These are phyloP conservation scores for Pseudohyphozyma bogoriensis DNA, from an alignment of 768 basidiomycete genomes.

Conservation along the genomic window DNA sequence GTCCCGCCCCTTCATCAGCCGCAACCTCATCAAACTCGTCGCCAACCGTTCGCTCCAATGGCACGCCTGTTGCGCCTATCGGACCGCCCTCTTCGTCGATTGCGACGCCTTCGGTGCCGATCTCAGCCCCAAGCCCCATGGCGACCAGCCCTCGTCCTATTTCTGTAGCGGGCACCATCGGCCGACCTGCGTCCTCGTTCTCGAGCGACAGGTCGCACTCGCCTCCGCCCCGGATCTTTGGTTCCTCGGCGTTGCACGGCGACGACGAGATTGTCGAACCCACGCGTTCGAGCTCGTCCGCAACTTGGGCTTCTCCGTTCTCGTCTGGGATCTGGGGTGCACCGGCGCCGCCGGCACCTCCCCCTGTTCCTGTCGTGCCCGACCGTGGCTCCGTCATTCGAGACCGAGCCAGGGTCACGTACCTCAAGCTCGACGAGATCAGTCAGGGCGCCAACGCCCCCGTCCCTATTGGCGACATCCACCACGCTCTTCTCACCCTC, in stretches of 20 bases:
- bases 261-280: constrained; percentile 29
- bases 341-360: constrained; percentile 3
- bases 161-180: not conserved
- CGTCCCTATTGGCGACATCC: constrained; percentile 28
- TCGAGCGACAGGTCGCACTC: not conserved
- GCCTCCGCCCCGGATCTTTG: constrained; percentile 20
- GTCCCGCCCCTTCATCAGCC: constrained; percentile 7
- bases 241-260: constrained; percentile 22
- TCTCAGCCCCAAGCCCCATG: not conserved
- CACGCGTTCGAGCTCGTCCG: not conserved
- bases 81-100: not conserved
- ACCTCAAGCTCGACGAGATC: constrained; percentile 30
- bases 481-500: constrained; percentile 28
- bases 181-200: not conserved
- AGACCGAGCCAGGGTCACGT: constrained; percentile 28
- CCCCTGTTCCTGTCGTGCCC: constrained; percentile 14
- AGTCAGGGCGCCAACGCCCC: constrained; percentile 6
- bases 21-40: not conserved
- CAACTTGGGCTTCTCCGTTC: constrained; percentile 1
- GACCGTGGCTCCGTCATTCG: constrained; percentile 25
- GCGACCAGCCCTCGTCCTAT: constrained; percentile 16
- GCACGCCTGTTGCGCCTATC: no score
- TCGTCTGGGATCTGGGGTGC: constrained; percentile 23
- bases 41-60: no score
- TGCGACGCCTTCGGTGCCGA: not conserved